A percentile compares a stretch with the other conserved stretches of the same genome.
These are phyloP conservation scores for Sugiyamaella pinicola DNA, from an alignment of 1,139 yeast genomes.

Conservation along the genomic window DNA sequence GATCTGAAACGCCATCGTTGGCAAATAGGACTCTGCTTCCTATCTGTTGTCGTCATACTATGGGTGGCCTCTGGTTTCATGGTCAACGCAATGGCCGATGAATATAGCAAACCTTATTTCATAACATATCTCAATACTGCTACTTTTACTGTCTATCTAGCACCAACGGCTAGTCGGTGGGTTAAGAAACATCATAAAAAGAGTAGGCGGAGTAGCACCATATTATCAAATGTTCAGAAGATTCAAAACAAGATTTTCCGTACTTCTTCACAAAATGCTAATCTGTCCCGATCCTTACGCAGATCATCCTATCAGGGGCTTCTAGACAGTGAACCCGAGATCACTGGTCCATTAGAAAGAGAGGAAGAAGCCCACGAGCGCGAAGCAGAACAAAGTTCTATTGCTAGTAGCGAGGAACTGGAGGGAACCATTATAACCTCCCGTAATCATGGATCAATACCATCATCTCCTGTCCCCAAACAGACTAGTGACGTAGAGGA, in stretches of 20 bases:
- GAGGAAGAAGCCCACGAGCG: constrained; percentile 11
- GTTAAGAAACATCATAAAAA: constrained; percentile 10
- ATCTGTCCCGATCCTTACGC: background rate
- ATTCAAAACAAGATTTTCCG: background rate
- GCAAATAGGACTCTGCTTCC: constrained; percentile 73
- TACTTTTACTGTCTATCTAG: constrained; percentile 72
- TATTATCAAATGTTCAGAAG: background rate
- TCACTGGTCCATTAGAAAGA: constrained; percentile 6
- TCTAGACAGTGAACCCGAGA: background rate
- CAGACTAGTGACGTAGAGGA: constrained; percentile 4
- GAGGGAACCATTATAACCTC: constrained; percentile 1
- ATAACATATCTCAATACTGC: constrained; percentile 91
- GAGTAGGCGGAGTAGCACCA: background rate
- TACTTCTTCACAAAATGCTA: background rate
- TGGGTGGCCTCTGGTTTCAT: constrained; percentile 90
- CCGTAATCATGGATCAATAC: constrained; percentile 15
- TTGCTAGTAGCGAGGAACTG: constrained; percentile 1
- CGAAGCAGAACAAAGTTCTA: too few relatives aligned
- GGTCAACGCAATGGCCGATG: constrained; percentile 61
- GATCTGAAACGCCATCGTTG: constrained; percentile 45
- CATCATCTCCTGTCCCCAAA: constrained; percentile 12
- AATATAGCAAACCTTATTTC: constrained; percentile 87
- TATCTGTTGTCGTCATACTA: constrained; percentile 71
- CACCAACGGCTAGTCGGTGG: constrained; percentile 50
- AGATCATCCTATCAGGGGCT: constrained; percentile 11